Evolutionary conservation across 306 rosid genomes (phyloP).

Genomic region (Pterocarpus santalinus): DNA sequence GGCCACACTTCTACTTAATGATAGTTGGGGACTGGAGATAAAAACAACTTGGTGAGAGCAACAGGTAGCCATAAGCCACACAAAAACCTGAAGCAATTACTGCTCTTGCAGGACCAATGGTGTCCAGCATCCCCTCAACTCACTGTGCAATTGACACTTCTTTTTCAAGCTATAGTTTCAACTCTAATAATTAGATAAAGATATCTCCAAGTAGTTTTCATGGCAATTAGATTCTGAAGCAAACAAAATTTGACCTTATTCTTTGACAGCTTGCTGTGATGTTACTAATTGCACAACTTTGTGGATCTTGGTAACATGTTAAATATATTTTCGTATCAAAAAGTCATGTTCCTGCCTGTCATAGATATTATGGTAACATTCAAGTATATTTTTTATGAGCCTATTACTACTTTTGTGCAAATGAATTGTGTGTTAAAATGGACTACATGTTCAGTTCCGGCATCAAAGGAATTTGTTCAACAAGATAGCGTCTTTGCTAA

Average conservation of each 20-base stretch:
- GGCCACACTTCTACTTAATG: conserved; percentile 37
- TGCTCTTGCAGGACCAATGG: conserved; percentile 37
- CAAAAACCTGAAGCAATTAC: conserved; percentile 26
- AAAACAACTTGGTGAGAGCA: conserved; percentile 50
- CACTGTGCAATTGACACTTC: conserved; percentile 44
- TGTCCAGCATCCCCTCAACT: conserved; percentile 20
- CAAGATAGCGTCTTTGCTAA: conserved; percentile 25
- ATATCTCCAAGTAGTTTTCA: conserved; percentile 40
- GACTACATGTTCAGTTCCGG: conserved; percentile 40
- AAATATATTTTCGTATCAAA: not conserved
- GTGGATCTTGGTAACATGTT: not conserved
- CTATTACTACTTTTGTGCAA: not conserved
- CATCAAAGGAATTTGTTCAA: conserved; percentile 46
- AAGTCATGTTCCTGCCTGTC: not conserved
- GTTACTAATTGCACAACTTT: conserved; percentile 29
- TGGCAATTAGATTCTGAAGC: conserved; percentile 34
- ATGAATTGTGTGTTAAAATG: conserved; percentile 19
- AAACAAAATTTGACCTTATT: conserved; percentile 34
- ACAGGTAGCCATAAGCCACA: conserved; percentile 47
- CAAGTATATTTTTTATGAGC: not conserved
- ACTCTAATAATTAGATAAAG: conserved; percentile 40
- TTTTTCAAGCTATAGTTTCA: conserved; percentile 45
- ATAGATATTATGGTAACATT: conserved; percentile 1
- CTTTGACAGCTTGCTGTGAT: conserved; percentile 45
- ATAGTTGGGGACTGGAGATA: conserved; percentile 35